Evolutionary conservation across 2,329 filamentous ascomycete genomes (phyloP), one percentile per base, ranked within the genome.

Genomic region (Colletotrichum agaves): DNA sequence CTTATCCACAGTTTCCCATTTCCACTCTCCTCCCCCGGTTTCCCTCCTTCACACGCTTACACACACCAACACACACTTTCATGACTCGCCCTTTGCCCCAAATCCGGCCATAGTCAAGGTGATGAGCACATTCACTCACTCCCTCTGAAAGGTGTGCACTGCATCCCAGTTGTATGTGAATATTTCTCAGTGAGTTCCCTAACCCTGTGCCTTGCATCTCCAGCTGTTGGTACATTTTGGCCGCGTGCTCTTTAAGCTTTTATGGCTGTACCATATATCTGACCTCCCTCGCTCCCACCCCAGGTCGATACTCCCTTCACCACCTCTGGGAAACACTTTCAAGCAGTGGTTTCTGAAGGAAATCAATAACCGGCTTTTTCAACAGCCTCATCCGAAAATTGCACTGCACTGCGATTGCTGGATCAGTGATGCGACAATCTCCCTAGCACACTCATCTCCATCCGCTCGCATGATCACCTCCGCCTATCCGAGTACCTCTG

Each of bases 1-100:
- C 46, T 52, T 46, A 69, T 63, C 58, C 58, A 65, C 67, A 69
- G 23, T 35, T 59, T 63, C 67, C 64, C 57, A 69, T 65, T 57
- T 68, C 52, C 56, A 43, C 59, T 60, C 47, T 43, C 53, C 33
- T 58, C 63, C 64, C 58, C 63, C 64, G 43, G 58, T 37, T 59
- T 63, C 57, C 27, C 63, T 67, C 43, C 47, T 46, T 59, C 61
- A 17, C 27, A 60, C 61, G n/a, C 21, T 31, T 39, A 37, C 53
- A 7, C 33, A 39, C 52, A 41, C 52, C 41, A 31, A 52, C 63
- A 63, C 52, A n/a, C 33, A 53, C 27, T 41, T 37, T 33, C 57
- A 61, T 69, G 63, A 69, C 67, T 57, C 63, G 49, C 39, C 52
- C 59, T 44, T 12, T 37, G 56, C 63, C 50, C 63, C 50, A 33